Base-by-base conservation (phyloP, 1,139 yeast genomes). In the Entelexis sorbosivorans region DNA sequence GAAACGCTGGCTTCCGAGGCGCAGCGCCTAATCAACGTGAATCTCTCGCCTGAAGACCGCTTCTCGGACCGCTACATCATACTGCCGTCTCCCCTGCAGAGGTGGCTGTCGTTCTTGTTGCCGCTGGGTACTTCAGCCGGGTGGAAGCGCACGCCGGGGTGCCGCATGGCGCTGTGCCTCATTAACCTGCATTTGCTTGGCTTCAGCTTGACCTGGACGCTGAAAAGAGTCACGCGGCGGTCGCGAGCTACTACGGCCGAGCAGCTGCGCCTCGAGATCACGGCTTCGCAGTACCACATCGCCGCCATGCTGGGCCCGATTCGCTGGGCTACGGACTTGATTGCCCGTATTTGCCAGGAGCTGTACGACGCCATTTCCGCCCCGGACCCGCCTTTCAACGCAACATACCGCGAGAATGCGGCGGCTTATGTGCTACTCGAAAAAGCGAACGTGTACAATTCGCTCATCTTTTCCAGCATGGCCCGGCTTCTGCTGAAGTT, bases 321-420 rank as follows among this genome's bases (percentile, higher is more conserved):
- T n/a, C 74, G 85, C 58, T 87, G 95, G 94, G 73, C 82, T 53
- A 72, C 83, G 39, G 95, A 86, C 62, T 73, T 84, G 52, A 70
- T 84, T 59, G 76, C 79, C 0, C 77, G 76, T 55, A 64, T 82
- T 44, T 77, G 79, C 53, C 93, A 86, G 63, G 94, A 86, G 58
- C 64, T 87, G 22, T 66, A 65, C 48, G 46, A 62, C 49, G 62
- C 65, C 0, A 59, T 65, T 5, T 53, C 60, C 3, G 58, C 47
- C 0, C 43, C 40, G 1, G 45, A 38, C 10, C 44, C 54, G 19
- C 47, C 47, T 2, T 16, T 35, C 6, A 20, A 16, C 14, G 34
- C 44, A 19, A 20, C 35, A 1, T 38, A 29, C 28, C 45, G 45
- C 13, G 48, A 38, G 35, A 36, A 26, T n/a, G 50, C 51, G 2